phyloP scores from a whole-genome alignment of 345 rosid genomes.

The Trapa bicornis region DNA sequence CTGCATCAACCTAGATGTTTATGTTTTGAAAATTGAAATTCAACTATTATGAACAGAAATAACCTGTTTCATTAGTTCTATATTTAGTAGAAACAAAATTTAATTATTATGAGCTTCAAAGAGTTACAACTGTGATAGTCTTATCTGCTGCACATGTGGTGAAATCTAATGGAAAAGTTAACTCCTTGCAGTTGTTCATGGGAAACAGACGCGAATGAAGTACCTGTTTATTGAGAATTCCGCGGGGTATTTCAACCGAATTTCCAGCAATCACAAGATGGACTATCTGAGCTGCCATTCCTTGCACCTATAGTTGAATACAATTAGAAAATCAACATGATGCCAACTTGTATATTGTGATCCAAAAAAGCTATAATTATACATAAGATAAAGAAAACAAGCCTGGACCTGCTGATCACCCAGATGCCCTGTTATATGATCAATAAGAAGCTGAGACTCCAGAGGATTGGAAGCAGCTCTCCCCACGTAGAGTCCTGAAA shows the following conservation, averaged over 20 bases:
- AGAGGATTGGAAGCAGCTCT: constrained; percentile 66
- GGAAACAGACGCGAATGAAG: not conserved
- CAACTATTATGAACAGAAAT: too few species aligned
- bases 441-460: constrained; percentile 87
- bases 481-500: constrained; percentile 76
- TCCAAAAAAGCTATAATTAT: constrained; percentile 7
- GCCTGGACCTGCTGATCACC: constrained; percentile 69
- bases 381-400: constrained; percentile 6
- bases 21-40: not conserved
- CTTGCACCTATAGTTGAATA: constrained; percentile 44
- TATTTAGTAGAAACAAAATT: not conserved
- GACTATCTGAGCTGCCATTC: constrained; percentile 69
- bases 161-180: not conserved
- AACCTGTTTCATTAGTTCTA: too few species aligned
- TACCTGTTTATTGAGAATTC: constrained; percentile 72
- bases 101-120: not conserved
- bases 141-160: not conserved
- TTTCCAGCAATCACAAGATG: constrained; percentile 88
- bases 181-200: not conserved
- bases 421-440: constrained; percentile 86
- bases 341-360: constrained; percentile 2
- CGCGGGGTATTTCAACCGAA: constrained; percentile 68
- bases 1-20: not conserved
- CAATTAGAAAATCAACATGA: not conserved
- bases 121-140: not conserved